Evolutionary conservation across 2,329 filamentous ascomycete genomes (phyloP).

Genomic region (Clonostachys sp.): DNA sequence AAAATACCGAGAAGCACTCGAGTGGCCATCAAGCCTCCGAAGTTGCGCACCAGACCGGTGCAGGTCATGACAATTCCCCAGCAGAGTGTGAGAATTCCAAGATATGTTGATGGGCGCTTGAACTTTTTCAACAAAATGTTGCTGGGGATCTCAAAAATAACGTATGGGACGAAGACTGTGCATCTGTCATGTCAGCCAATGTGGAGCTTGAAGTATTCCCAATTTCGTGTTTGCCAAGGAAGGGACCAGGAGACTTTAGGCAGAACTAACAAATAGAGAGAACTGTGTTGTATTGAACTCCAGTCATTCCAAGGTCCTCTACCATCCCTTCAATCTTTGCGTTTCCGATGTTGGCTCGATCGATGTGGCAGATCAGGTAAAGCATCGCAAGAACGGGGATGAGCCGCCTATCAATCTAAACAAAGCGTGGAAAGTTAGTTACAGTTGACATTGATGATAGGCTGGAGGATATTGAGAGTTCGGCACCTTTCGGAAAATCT

Average conservation of each 20-base stretch:
- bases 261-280: slow-evolving; percentile 27
- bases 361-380: slow-evolving; percentile 50
- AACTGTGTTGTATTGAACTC: slow-evolving; percentile 35
- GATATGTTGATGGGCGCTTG: slow-evolving; percentile 44
- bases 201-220: no score
- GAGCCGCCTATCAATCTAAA: slow-evolving; percentile 5
- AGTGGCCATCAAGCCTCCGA: slow-evolving; percentile 37
- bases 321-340: slow-evolving; percentile 39
- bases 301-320: slow-evolving; percentile 32
- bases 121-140: slow-evolving; percentile 73
- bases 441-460: no score
- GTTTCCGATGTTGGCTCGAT: slow-evolving; percentile 43
- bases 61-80: slow-evolving; percentile 37
- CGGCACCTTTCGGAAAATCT: slow-evolving; percentile 11
- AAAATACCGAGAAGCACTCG: slow-evolving; percentile 58
- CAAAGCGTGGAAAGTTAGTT: neutral
- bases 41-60: slow-evolving; percentile 46
- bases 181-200: no score
- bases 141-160: slow-evolving; percentile 70
- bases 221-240: no score
- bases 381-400: slow-evolving; percentile 47
- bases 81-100: slow-evolving; percentile 57
- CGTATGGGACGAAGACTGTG: slow-evolving; percentile 67
- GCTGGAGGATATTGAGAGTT: no score
- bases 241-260: no score